A percentile compares a stretch with the other conserved stretches of the same genome.
Evolutionary conservation across 2,329 filamentous ascomycete genomes (phyloP).

Genomic region (Verticillium albo-atrum): DNA sequence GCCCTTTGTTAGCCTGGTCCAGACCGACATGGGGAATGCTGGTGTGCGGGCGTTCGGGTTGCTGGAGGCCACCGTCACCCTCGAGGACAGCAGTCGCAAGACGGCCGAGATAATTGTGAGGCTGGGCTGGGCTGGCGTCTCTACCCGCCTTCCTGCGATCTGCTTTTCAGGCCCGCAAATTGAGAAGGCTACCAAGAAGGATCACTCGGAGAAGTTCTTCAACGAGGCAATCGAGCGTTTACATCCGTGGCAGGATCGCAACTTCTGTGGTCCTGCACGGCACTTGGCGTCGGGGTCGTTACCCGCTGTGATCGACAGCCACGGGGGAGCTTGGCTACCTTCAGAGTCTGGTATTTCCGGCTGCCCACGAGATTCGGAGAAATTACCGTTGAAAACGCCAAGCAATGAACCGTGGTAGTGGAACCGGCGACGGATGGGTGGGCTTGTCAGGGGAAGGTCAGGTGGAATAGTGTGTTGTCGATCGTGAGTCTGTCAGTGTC

Average conservation of each 20-base stretch:
- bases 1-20: slow-evolving; percentile 24
- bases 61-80: slow-evolving; percentile 23
- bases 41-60: slow-evolving; percentile 27
- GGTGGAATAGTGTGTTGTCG: neutral
- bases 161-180: no score
- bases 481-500: neutral
- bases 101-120: neutral
- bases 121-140: no score
- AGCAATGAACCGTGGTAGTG: neutral
- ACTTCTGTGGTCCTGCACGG: neutral
- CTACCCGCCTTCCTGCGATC: no score
- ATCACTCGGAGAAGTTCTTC: neutral
- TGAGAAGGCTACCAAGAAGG: neutral
- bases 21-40: slow-evolving; percentile 34
- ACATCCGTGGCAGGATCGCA: neutral
- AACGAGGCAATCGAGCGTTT: neutral
- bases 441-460: neutral
- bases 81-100: neutral
- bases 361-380: neutral
- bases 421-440: neutral
- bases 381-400: neutral
- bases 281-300: neutral
- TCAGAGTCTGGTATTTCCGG: neutral
- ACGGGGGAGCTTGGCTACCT: neutral
- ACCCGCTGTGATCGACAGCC: neutral